A percentile compares a stretch with the other conserved stretches of the same genome.
Evolutionary conservation across 768 basidiomycete species (phyloP).

Genomic region (Xerocomus spinulosus): DNA sequence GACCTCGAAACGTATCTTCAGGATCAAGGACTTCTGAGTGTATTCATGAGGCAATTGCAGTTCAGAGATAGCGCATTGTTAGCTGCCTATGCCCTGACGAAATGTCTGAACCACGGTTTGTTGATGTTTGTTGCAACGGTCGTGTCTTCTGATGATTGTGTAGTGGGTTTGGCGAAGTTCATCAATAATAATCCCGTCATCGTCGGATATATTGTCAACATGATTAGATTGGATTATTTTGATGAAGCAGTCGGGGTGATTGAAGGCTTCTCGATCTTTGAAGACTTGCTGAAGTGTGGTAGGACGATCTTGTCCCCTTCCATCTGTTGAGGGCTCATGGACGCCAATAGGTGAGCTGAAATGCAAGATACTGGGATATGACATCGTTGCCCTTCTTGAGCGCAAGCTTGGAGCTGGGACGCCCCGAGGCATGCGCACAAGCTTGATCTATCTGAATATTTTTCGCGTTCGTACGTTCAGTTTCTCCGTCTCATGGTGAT

Average conservation of each 20-base stretch:
- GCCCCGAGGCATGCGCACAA: constrained; percentile 12
- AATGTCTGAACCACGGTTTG: constrained; percentile 9
- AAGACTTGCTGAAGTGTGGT: constrained; percentile 10
- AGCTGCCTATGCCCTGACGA: constrained; percentile 15
- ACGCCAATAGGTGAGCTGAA: constrained; percentile 2
- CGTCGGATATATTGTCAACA: constrained; percentile 19
- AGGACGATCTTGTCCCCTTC: not conserved
- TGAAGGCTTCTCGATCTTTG: constrained; percentile 18
- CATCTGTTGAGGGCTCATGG: not conserved
- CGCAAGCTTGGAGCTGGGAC: constrained; percentile 10
- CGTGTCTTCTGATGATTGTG: not conserved
- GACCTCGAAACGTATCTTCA: constrained; percentile 3
- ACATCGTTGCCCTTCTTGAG: constrained; percentile 9
- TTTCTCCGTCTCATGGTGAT: not conserved
- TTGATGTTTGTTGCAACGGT: not conserved
- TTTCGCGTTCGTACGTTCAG: constrained; percentile 5
- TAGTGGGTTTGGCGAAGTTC: constrained; percentile 1
- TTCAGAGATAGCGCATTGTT: constrained; percentile 12
- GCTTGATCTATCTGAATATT: constrained; percentile 12
- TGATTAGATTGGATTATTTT: constrained; percentile 22
- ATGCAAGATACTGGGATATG: constrained; percentile 4
- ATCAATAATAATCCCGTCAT: constrained; percentile 2
- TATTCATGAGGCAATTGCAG: constrained; percentile 12
- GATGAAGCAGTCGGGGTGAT: constrained; percentile 22
- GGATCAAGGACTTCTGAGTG: not conserved